These are phyloP conservation scores for Xanthoparmelia taractica DNA, from an alignment of 495 filamentous ascomycete species.

Conservation along the genomic window DNA sequence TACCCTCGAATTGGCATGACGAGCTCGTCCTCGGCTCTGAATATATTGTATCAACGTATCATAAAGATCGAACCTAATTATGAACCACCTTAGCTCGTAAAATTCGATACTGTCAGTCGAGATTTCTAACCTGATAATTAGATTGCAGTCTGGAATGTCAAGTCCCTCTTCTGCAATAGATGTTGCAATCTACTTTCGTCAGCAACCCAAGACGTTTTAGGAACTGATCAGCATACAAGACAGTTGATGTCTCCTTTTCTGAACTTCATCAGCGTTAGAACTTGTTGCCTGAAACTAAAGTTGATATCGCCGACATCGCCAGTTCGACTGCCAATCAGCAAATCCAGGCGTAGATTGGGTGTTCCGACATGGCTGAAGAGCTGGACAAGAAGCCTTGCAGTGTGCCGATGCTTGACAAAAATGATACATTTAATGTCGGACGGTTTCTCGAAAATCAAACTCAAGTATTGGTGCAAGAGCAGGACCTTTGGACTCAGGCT, in stretches of 20 bases:
- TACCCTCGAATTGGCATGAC: constrained; percentile 56
- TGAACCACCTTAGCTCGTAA: constrained; percentile 11
- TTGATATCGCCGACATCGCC: constrained; percentile 46
- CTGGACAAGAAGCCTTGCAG: constrained; percentile 61
- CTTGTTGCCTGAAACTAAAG: constrained; percentile 64
- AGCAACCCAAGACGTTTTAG: constrained; percentile 75
- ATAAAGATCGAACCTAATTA: constrained; percentile 70
- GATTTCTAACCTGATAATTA: constrained; percentile 56
- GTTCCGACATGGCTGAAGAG: constrained; percentile 54
- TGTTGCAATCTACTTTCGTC: constrained; percentile 51
- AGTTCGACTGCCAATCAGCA: constrained; percentile 54
- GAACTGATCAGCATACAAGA: constrained; percentile 31
- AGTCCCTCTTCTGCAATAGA: constrained; percentile 93
- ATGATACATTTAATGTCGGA: constrained; percentile 71
- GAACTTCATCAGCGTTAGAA: constrained; percentile 69
- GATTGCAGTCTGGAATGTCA: constrained; percentile 91
- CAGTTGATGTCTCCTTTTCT: constrained; percentile 77
- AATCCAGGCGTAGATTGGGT: constrained; percentile 53
- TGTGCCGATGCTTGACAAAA: constrained; percentile 73
- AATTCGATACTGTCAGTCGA: not conserved
- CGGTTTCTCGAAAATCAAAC: constrained; percentile 47
- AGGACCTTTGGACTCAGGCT: constrained; percentile 68
- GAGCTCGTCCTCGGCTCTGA: constrained; percentile 86
- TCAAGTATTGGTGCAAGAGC: constrained; percentile 50
- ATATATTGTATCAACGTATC: constrained; percentile 90